Conservation (phyloP, 139 green algal species). For the Astrephomene gubernaculifera region DNA sequence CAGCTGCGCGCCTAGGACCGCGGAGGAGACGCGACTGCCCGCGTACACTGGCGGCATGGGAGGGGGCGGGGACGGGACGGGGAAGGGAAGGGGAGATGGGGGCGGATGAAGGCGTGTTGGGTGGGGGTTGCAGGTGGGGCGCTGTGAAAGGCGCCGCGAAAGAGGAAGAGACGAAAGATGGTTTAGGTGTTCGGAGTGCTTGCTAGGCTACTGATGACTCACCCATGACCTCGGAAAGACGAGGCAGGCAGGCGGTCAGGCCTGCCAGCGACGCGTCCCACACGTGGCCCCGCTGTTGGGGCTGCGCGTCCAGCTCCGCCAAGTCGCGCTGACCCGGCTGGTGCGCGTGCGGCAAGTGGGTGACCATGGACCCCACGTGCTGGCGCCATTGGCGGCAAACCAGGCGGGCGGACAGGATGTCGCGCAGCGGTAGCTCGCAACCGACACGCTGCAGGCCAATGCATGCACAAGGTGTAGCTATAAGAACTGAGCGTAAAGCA, state of each 20-base stretch:
- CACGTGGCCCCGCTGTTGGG: neutral
- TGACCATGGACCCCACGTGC: neutral
- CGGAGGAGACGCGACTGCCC: neutral
- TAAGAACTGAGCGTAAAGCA: too few species aligned
- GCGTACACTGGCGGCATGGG: conserved; percentile 21
- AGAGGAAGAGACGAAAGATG: too few species aligned
- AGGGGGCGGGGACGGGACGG: too few species aligned
- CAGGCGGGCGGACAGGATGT: conserved; percentile 11
- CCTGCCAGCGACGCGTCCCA: neutral
- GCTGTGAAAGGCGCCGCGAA: too few species aligned
- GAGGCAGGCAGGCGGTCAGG: conserved; percentile 29
- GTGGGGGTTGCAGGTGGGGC: too few species aligned
- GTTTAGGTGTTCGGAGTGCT: too few species aligned
- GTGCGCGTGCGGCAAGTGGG: conserved; percentile 3
- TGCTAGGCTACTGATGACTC: too few species aligned
- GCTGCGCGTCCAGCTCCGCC: conserved; percentile 34
- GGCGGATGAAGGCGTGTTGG: too few species aligned
- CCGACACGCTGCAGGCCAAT: conserved; percentile 27
- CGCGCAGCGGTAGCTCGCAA: neutral
- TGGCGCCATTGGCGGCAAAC: conserved; percentile 20
- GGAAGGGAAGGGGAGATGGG: too few species aligned
- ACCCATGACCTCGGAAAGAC: conserved; percentile 3
- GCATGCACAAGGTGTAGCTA: too few species aligned
- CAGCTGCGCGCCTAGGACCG: conserved; percentile 3
- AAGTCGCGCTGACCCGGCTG: neutral